These are phyloP conservation scores for Blastocrithidia nonstop DNA, from an alignment of 208 protist genomes.

Conservation along the genomic window DNA sequence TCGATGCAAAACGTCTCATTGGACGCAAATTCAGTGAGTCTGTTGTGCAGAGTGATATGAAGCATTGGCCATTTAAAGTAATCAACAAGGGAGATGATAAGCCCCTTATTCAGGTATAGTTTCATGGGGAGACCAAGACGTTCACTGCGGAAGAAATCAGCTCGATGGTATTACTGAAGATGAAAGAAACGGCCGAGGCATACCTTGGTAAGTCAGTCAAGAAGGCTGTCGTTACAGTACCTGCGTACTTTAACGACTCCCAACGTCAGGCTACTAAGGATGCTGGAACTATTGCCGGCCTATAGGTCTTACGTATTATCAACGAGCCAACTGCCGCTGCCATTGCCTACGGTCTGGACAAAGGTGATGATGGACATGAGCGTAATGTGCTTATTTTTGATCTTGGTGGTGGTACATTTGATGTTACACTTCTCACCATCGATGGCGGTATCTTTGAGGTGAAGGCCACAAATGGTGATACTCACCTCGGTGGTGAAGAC, in stretches of 20 bases:
- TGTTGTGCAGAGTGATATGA: slow-evolving; percentile 79
- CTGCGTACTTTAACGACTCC: slow-evolving; percentile 98
- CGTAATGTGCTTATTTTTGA: slow-evolving; percentile 95
- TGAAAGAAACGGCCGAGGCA: slow-evolving; percentile 94
- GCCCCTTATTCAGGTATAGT: slow-evolving; percentile 32
- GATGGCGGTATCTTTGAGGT: slow-evolving; percentile 97
- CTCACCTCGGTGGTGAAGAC: slow-evolving; percentile 98
- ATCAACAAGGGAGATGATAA: slow-evolving; percentile 31
- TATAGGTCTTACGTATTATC: slow-evolving; percentile 96
- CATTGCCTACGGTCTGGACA: slow-evolving; percentile 95
- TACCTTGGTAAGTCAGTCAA: slow-evolving; percentile 81
- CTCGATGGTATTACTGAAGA: slow-evolving; percentile 91
- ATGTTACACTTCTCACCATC: slow-evolving; percentile 97
- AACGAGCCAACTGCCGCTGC: slow-evolving; percentile 98
- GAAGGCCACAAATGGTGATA: slow-evolving; percentile 95
- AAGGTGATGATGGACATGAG: slow-evolving; percentile 57
- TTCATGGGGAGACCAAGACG: slow-evolving; percentile 26
- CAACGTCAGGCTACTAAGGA: slow-evolving; percentile 97
- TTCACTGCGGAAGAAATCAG: slow-evolving; percentile 95
- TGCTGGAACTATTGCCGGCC: slow-evolving; percentile 93
- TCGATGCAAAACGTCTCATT: slow-evolving; percentile 95
- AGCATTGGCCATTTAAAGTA: slow-evolving; percentile 94
- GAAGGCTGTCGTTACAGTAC: slow-evolving; percentile 96
- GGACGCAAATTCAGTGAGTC: slow-evolving; percentile 74
- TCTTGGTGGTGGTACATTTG: slow-evolving; percentile 98